Evolutionary conservation across 2,329 filamentous ascomycete species (phyloP), one percentile per base, ranked within the genome.

Genomic region (Claviceps capensis): DNA sequence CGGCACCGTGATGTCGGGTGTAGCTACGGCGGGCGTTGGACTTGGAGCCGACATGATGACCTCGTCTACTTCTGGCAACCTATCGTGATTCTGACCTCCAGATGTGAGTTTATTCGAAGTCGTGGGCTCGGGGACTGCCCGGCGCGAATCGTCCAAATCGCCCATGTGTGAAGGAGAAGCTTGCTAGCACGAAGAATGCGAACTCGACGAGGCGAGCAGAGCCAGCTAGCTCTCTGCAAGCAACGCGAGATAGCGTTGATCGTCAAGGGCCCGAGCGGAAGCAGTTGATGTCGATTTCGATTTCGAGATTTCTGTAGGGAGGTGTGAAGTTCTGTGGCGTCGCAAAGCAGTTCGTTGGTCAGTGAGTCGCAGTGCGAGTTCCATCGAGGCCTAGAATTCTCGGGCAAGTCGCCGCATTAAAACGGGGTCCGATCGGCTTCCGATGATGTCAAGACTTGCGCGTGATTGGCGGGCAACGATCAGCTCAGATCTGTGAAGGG

Each of bases 1-100:
- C 13, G 77, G 69, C 22, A 89, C 78, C 5, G 90, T 89, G 57
- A 94, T 88, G 55, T 91, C 82, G 26, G 75, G 68, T 40, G 73
- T 69, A 52, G 69, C 58, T 51, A 23, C 53, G 49, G 44, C 59
- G 57, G 13, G 55, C 8, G 26, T n/a, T 16, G 47, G n/a, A 17
- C 45, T 45, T 61, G 58, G 48, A 59, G 54, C 52, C 43, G 63
- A 57, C 56, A 67, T 60, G 23, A 59, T 58, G 36, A 61, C 60
- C 22, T 63, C 60, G 55, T 66, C 61, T 48, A 58, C 58, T 38
- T 58, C 57, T 4, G 45, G 37, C 54, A 64, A 54, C 58, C 60
- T 58, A 48, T 63, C 62, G 57, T 64, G 57, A 52, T 61, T 59
- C 42, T 64, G 62, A 44, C 57, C 54, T 41, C 47, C 45, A 16